Base-by-base conservation (phyloP, 1,139 yeast species). In the Kodamaea anthophila region DNA sequence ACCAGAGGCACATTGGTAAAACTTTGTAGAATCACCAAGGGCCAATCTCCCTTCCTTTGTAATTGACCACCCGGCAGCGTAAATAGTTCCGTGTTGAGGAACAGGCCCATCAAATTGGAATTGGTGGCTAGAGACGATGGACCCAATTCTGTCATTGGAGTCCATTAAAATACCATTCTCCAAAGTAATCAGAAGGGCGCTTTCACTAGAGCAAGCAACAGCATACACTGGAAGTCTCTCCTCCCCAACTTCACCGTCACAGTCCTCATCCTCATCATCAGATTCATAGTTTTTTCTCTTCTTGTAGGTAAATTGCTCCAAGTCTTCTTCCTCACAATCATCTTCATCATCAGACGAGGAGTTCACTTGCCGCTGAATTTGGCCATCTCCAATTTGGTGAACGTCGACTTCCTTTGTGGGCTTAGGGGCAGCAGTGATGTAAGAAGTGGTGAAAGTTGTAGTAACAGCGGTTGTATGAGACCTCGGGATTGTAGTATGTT, bases 61-160 rank as follows among this genome's bases (percentile, higher is more conserved):
- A 18, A 65, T 51, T 12, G 60, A 53, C 70, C 70, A 65, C 3
- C 70, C 71, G 18, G 63, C 58, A 22, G 70, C 68, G 35, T 51
- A 63, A 13, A 63, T 40, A 6, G 69, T 46, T 13, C 69, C 70
- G 37, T 52, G 51, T 43, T 60, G 69, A 21, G 70, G 70, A 13
- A 60, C 53, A 10, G 70, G 67, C 3, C 69, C 68, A 40, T 66
- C 72, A 37, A 66, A 65, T 44, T 63, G 71, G 42, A 65, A 60
- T 41, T 65, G 70, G 31, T 55, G 58, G 31, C 59, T 58, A 2
- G 61, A 51, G 11, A 65, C 71, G 39, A 65, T 63, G 14, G 67
- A 53, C 3, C 70, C 72, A 30, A 64, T 56, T 38, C 70, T 46
- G 28, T 53, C 49, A 21, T 46, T 52, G 9, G 58, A 41, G 40